These are phyloP conservation scores for Aureoboletus auriporus DNA, from an alignment of 768 basidiomycete genomes.

Conservation along the genomic window DNA sequence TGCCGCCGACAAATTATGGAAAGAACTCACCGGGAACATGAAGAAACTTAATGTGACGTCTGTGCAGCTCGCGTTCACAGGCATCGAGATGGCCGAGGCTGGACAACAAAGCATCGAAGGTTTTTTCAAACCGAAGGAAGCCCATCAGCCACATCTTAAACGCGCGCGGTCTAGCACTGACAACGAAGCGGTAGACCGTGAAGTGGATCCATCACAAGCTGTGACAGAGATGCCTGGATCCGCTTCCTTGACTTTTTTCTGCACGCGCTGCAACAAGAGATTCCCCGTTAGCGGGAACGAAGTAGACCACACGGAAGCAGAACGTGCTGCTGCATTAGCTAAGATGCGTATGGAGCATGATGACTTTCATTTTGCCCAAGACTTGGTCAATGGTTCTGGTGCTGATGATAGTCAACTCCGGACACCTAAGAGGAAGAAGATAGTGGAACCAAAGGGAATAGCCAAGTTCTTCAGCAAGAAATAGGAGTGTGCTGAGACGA, in stretches of 20 bases:
- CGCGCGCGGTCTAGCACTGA: conserved; percentile 35
- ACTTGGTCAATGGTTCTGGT: conserved; percentile 50
- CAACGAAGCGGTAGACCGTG: neutral
- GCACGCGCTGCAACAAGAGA: conserved; percentile 52
- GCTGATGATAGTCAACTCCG: conserved; percentile 3
- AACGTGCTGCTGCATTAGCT: conserved; percentile 33
- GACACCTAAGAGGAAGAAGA: conserved; percentile 31
- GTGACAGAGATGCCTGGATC: neutral
- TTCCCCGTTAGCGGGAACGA: conserved; percentile 33
- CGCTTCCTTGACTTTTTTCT: conserved; percentile 40
- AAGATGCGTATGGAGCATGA: conserved; percentile 66
- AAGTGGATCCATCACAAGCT: neutral
- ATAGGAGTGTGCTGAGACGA: conserved; percentile 9
- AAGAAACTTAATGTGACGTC: conserved; percentile 62
- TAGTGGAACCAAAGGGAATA: conserved; percentile 35
- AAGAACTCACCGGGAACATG: conserved; percentile 67
- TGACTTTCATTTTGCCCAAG: conserved; percentile 87
- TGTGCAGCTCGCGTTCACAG: conserved; percentile 71
- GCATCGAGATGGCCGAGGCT: conserved; percentile 66
- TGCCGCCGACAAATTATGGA: conserved; percentile 81
- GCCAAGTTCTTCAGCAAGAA: conserved; percentile 44
- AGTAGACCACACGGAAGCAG: conserved; percentile 20
- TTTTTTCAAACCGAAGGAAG: conserved; percentile 56
- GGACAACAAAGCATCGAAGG: conserved; percentile 88
- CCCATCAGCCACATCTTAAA: conserved; percentile 30